Evolutionary conservation across 768 basidiomycete genomes (phyloP).

Genomic region (Cyclocybe aegerita): DNA sequence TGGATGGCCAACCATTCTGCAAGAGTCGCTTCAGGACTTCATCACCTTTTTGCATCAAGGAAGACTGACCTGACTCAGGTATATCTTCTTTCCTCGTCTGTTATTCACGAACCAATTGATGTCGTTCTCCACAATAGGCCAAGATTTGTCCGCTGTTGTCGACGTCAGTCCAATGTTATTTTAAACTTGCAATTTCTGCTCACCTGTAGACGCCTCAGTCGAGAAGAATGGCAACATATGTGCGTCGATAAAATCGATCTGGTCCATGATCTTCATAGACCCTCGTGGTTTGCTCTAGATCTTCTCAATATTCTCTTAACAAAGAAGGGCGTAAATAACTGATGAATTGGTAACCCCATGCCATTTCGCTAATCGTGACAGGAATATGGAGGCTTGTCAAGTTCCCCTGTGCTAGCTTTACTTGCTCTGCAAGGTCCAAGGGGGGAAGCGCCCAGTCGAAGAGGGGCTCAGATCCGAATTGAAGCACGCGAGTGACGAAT

Average conservation of each 20-base stretch:
- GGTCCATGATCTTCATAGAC: slow-evolving; percentile 52
- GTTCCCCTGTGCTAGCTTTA: slow-evolving; percentile 45
- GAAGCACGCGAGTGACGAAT: slow-evolving; percentile 65
- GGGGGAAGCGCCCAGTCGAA: slow-evolving; percentile 56
- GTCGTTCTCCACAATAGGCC: slow-evolving; percentile 61
- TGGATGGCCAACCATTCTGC: slow-evolving; percentile 80
- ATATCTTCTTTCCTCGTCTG: slow-evolving; percentile 71
- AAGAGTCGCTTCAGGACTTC: not conserved
- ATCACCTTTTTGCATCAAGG: not conserved
- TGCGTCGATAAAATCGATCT: slow-evolving; percentile 62
- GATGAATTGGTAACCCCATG: slow-evolving; percentile 54
- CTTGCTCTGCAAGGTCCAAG: slow-evolving; percentile 48
- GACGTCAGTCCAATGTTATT: no score
- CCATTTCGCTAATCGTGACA: slow-evolving; percentile 68
- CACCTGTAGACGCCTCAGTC: slow-evolving; percentile 53
- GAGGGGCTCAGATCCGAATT: slow-evolving; percentile 73
- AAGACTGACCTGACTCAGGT: slow-evolving; percentile 58
- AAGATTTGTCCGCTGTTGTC: slow-evolving; percentile 49
- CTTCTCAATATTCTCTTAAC: not conserved
- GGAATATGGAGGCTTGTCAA: slow-evolving; percentile 57
- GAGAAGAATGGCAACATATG: slow-evolving; percentile 77
- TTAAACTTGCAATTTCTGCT: slow-evolving; percentile 1
- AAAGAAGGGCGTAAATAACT: not conserved
- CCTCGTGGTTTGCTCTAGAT: slow-evolving; percentile 44
- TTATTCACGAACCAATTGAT: slow-evolving; percentile 66